Base-by-base conservation (phyloP, 352 stramenopile species). In the Globisporangium sylvaticum region DNA sequence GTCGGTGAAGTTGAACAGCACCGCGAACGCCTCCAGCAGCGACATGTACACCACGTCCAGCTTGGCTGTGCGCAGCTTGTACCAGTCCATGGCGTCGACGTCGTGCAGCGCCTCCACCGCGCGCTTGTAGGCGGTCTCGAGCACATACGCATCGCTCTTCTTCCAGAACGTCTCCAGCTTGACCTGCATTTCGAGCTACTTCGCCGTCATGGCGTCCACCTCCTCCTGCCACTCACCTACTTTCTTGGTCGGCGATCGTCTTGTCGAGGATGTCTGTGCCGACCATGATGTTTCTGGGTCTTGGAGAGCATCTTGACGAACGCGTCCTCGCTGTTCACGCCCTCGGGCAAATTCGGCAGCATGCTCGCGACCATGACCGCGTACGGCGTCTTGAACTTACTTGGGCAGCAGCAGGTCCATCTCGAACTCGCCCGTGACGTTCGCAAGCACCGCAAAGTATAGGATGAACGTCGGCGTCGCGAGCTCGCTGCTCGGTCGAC, bases 111-210 rank as follows among this genome's bases (percentile, higher is more conserved):
- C 62, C 5, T 87, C 72, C 1, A 94, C 87, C 0, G 87, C 80
- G 31, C 75, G 69, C 46, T 90, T 89, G 71, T 94, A 93, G 58
- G 82, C 73, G 4, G 58, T 44, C 55, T 94, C 84, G 8, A 88
- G 76, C 12, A 76, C 61, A 44, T 85, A 70, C 14, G 29, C 14
- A 12, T 64, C 59, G 62, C 91, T 81, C 27, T 78, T 73, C 32
- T 89, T 90, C 87, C 87, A 93, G 63, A 93, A 94, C 10, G 65
- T 68, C 62, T 94, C 87, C 10, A 94, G 73, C 72, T 91, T 91
- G 58, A 91, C 59, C 71, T 94, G 87, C 77, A 90, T 89, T 15
- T 79, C 74, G 44, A 87, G 77, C 66, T 93, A 84, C 42, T 89
- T 84, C 3, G 72, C 52, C 4, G 74, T 72, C 58, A 78, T 81